These are phyloP conservation scores for Lentinula lateritia DNA, from an alignment of 768 basidiomycete genomes.

Conservation along the genomic window DNA sequence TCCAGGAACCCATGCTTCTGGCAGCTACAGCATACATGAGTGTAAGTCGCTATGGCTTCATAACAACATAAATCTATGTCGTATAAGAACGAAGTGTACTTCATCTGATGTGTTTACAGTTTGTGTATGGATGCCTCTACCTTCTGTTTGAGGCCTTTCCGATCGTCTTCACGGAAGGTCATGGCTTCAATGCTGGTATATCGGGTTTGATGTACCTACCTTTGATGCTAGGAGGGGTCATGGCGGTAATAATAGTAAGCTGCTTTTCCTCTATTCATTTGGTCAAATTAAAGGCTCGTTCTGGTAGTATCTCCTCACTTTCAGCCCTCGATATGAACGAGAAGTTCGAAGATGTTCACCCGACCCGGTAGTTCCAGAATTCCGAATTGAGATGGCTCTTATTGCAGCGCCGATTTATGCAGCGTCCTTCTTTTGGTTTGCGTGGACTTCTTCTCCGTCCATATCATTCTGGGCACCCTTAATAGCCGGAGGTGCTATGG, in stretches of 20 bases:
- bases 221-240: conserved; percentile 44
- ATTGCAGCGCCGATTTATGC: conserved; percentile 47
- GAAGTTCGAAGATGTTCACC: conserved; percentile 40
- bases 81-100: not conserved
- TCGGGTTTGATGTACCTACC: conserved; percentile 60
- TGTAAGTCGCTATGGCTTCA: conserved; percentile 24
- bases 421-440: conserved; percentile 62
- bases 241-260: conserved; percentile 39
- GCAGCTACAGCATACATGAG: conserved; percentile 59
- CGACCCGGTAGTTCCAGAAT: conserved; percentile 54
- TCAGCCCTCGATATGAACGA: conserved; percentile 44
- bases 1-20: conserved; percentile 63
- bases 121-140: conserved; percentile 60
- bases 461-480: conserved; percentile 52
- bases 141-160: conserved; percentile 60
- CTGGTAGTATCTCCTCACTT: conserved; percentile 38
- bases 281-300: not conserved
- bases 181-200: conserved; percentile 47
- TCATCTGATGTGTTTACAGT: conserved; percentile 24
- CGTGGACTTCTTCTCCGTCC: conserved; percentile 54
- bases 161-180: conserved; percentile 47
- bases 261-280: not conserved
- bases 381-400: conserved; percentile 43
- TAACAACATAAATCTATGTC: not conserved
- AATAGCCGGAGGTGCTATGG: conserved; percentile 40